Base-by-base conservation (phyloP, 2,329 filamentous ascomycete genomes). In the Aureobasidium uvarum region DNA sequence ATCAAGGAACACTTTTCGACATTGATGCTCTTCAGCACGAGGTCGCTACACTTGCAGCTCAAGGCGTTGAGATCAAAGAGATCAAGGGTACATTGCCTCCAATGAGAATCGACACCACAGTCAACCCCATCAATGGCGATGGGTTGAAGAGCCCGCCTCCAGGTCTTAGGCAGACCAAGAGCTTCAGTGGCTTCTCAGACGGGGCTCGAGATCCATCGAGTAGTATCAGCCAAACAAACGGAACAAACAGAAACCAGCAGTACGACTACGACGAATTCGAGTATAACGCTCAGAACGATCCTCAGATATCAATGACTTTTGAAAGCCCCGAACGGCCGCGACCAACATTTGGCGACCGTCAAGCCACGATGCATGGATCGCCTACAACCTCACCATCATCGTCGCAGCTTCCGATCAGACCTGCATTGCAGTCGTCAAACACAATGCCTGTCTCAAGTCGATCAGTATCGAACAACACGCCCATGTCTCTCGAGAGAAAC, bases 81-180 rank as follows among this genome's bases (percentile, higher is more conserved):
- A 85, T 97, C 66, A 85, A 95, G 76, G 92, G 90, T 58, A 97
- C 93, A 1, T 80, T 97, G 28, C 93, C 94, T 52, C 91, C 93
- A 0, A 96, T 97, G 84, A 95, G 92, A 75, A 84, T 97, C 66
- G 85, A 78, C 54, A 72, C 75, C 16, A 31, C 64, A 62, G 16
- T 10, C 20, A 11, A 28, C 36, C 67, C 66, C 55, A 6, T 41
- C 11, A 28, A 62, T 25, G 62, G 38, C 45, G 56, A 56, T 23
- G 28, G 36, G 41, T 36, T 46, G 25, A 66, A 54, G 7, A 62
- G 51, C 48, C 39, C 48, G 52, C 20, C 48, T 51, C 48, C 6
- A 71, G 39, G 50, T 3, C 70, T 83, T 23, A 78, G 80, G 55
- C 80, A 80, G 70, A 80, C 80, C 2, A 80, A 78, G 73, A 85